These are phyloP conservation scores for Claviceps lovelessii DNA, from an alignment of 2,329 filamentous ascomycete species.

Conservation along the genomic window DNA sequence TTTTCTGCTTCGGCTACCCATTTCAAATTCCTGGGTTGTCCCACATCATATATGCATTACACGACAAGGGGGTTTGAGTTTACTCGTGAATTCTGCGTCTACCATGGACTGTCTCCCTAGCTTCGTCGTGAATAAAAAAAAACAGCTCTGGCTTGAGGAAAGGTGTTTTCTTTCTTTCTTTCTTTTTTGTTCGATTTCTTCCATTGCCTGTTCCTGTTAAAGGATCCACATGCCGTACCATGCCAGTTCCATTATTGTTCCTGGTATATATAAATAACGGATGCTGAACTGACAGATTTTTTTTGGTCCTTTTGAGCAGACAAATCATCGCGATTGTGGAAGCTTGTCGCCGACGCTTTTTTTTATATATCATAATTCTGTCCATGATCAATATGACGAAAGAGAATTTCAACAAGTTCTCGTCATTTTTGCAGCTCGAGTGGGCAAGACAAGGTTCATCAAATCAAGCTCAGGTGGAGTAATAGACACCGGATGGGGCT, in stretches of 20 bases:
- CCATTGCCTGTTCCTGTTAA: background rate
- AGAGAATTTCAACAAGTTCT: background rate
- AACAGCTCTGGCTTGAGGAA: background rate
- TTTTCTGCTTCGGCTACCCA: background rate
- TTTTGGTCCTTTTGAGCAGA: background rate
- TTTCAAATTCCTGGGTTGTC: background rate
- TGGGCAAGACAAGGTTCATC: background rate
- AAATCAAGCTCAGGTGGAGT: slow-evolving; percentile 9
- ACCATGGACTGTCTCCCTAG: background rate
- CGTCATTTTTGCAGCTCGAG: background rate
- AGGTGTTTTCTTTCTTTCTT: background rate
- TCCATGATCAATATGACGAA: background rate
- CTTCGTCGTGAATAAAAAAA: too few species aligned
- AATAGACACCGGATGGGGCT: slow-evolving; percentile 8
- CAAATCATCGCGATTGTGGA: background rate
- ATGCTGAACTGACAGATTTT: background rate
- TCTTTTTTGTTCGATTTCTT: background rate
- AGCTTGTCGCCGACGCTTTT: background rate
- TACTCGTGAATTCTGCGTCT: background rate
- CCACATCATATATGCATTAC: background rate
- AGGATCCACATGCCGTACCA: background rate
- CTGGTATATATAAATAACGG: background rate
- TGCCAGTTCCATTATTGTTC: background rate
- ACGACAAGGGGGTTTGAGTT: background rate
- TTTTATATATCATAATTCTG: background rate